Conservation (phyloP, 805 yeast genomes). For the Saccharomycopsis oosterbeekiorum region DNA sequence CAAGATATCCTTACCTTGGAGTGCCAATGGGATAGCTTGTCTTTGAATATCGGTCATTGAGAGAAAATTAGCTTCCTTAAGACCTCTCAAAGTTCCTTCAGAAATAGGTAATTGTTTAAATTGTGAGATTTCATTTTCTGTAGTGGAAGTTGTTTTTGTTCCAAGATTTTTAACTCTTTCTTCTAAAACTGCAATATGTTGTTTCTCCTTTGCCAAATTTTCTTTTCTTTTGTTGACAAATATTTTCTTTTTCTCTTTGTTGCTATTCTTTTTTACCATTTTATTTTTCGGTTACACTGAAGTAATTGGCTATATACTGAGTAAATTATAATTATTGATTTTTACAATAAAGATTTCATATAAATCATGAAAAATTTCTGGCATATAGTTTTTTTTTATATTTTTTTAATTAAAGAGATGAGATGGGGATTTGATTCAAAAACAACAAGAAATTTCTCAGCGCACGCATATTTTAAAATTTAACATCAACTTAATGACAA, state of each 20-base stretch:
- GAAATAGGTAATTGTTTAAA: constrained; percentile 78
- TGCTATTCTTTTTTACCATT: constrained; percentile 1
- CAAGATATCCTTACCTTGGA: constrained; percentile 69
- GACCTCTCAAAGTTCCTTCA: constrained; percentile 52
- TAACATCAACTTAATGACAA: not conserved
- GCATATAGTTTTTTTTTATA: too few species aligned
- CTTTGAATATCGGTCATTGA: constrained; percentile 81
- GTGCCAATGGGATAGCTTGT: constrained; percentile 62
- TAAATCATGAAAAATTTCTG: too few species aligned
- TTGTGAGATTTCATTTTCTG: constrained; percentile 23
- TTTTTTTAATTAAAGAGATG: not conserved
- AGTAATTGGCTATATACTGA: not conserved
- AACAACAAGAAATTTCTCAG: not conserved
- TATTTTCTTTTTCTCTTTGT: constrained; percentile 1
- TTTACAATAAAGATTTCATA: not conserved
- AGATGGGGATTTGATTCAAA: not conserved
- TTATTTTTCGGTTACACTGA: not conserved
- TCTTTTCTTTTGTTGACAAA: constrained; percentile 7
- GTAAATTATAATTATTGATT: not conserved
- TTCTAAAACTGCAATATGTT: constrained; percentile 1
- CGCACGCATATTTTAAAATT: not conserved
- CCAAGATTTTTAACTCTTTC: constrained; percentile 1
- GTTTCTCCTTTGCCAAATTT: constrained; percentile 8
- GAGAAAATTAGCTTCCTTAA: constrained; percentile 68
- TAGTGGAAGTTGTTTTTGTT: not conserved